These are phyloP conservation scores for Pseudonitzschia delicatissima DNA, from an alignment of 108 stramenopile genomes.

Conservation along the genomic window DNA sequence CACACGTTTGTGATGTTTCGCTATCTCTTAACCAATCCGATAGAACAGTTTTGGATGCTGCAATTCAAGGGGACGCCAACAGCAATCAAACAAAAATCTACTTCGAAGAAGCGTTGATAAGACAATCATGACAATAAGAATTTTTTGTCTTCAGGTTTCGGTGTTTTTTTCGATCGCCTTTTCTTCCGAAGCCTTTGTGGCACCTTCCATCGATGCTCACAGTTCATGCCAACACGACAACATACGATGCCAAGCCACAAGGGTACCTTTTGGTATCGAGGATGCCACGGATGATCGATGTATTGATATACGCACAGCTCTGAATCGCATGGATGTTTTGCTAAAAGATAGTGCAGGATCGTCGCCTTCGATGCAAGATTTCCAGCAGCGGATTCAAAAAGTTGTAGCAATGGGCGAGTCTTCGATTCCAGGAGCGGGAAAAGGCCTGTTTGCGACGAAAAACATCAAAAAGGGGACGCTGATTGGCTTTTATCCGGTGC, in stretches of 20 bases:
- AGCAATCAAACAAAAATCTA: too few species aligned
- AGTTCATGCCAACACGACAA: neutral
- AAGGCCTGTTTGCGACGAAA: slow-evolving; percentile 51
- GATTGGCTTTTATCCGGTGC: slow-evolving; percentile 44
- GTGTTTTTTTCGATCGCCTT: neutral
- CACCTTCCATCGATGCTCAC: neutral
- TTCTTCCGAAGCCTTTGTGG: neutral
- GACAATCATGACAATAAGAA: too few species aligned
- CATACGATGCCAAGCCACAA: neutral
- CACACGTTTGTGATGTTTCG: too few species aligned
- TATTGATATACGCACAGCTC: neutral
- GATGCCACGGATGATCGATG: slow-evolving; percentile 5
- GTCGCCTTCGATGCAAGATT: slow-evolving; percentile 8
- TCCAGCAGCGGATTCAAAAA: slow-evolving; percentile 13
- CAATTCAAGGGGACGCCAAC: too few species aligned
- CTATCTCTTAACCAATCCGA: too few species aligned
- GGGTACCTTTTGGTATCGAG: slow-evolving; percentile 1
- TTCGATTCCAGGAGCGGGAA: slow-evolving; percentile 42
- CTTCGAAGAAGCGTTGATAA: too few species aligned
- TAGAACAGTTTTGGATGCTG: too few species aligned
- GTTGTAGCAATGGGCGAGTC: slow-evolving; percentile 22
- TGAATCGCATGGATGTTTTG: neutral
- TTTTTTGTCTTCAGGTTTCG: too few species aligned
- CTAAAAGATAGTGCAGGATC: neutral
- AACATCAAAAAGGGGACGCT: slow-evolving; percentile 46